Conservation (phyloP, 106 monocot genomes). For the Dactylorhiza incarnata region DNA sequence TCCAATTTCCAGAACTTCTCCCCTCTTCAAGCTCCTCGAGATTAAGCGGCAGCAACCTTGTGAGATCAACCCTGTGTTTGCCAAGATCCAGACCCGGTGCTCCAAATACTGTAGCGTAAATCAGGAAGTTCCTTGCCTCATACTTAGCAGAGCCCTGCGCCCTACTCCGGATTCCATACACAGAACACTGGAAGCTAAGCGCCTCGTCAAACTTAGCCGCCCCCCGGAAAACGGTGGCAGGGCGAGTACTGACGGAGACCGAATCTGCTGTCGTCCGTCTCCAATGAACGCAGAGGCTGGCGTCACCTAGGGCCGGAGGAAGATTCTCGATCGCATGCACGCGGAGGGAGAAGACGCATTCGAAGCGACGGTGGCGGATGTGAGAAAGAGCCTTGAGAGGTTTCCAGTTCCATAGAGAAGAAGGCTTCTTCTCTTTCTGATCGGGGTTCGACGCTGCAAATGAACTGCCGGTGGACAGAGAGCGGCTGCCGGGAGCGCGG, state of each 20-base stretch:
- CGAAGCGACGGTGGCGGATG: constrained; percentile 64
- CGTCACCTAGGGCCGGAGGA: constrained; percentile 34
- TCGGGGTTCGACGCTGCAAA: background rate
- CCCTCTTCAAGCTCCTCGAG: constrained; percentile 63
- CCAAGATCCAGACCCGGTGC: constrained; percentile 64
- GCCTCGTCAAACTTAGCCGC: constrained; percentile 62
- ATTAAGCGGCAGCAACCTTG: constrained; percentile 59
- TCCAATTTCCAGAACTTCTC: constrained; percentile 63
- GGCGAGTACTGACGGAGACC: constrained; percentile 29
- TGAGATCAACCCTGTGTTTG: constrained; percentile 61
- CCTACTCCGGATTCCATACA: constrained; percentile 36
- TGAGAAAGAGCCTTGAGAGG: constrained; percentile 65
- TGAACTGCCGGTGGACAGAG: constrained; percentile 24
- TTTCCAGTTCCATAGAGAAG: constrained; percentile 51
- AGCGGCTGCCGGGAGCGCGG: constrained; percentile 16
- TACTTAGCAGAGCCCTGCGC: constrained; percentile 56
- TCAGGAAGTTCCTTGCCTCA: constrained; percentile 54
- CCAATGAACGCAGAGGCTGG: constrained; percentile 50
- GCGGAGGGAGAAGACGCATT: constrained; percentile 67
- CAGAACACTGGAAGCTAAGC: constrained; percentile 49
- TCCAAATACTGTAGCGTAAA: constrained; percentile 34
- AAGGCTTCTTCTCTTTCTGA: constrained; percentile 12
- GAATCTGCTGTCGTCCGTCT: constrained; percentile 36
- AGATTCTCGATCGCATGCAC: constrained; percentile 68
- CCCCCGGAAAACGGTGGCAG: constrained; percentile 35